These are phyloP conservation scores for Miscanthus lutarioriparius DNA, from an alignment of 176 grass and related monocot genomes.

Conservation along the genomic window DNA sequence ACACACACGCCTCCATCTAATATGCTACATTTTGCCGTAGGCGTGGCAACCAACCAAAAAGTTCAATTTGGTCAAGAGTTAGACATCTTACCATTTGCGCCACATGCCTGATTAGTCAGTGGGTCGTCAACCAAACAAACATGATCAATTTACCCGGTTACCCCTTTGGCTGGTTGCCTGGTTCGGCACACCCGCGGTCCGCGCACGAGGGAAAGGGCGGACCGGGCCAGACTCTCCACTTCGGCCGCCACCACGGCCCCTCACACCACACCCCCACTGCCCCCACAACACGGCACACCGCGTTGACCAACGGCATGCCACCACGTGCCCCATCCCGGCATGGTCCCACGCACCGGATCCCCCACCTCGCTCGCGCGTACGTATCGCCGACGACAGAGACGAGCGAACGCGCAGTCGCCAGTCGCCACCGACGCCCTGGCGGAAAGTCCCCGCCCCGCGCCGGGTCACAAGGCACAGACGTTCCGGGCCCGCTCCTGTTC, in stretches of 20 bases:
- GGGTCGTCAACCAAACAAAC: no score
- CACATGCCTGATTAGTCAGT: no score
- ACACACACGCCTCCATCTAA: no score
- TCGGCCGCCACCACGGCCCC: not conserved
- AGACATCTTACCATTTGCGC: no score
- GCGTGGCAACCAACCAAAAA: no score
- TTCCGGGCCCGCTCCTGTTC: not conserved
- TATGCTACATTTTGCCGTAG: no score
- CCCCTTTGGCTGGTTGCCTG: no score
- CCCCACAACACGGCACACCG: not conserved
- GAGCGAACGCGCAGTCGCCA: not conserved
- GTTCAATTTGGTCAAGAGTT: no score
- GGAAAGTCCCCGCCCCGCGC: not conserved
- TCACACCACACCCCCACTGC: not conserved
- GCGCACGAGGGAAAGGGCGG: not conserved
- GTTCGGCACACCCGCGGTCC: no score
- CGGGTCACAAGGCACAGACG: accelerated
- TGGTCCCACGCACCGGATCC: not conserved
- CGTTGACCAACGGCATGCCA: accelerated
- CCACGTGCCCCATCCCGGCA: not conserved
- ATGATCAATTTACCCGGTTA: no score
- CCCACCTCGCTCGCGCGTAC: not conserved
- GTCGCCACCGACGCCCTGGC: conserved; percentile 31
- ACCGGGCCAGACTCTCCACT: not conserved
- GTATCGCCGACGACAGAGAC: not conserved